Base-by-base conservation (phyloP, 1,284 basidiomycete species). In the Trichosporon sp. region DNA sequence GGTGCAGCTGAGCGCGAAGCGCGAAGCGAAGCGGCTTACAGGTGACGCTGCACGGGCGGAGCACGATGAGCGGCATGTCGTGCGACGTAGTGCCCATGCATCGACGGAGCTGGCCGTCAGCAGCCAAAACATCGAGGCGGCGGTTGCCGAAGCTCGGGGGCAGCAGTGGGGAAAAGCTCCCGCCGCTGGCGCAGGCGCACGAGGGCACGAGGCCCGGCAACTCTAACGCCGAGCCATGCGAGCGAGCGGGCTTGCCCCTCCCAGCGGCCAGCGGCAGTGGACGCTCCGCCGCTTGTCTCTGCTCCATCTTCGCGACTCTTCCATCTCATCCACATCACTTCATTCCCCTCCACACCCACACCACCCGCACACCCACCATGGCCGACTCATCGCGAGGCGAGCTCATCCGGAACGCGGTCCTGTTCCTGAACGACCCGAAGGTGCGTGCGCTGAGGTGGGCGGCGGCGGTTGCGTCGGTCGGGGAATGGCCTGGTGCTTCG, bases 341-440 rank as follows among this genome's bases (percentile, higher is more conserved):
- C 21, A 23, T 60, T 53, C 51, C 44, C 18, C 51, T 32, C 67
- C 25, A 27, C 51, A 35, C 53, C 63, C 23, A 11, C 35, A 35
- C 18, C 51, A 15, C 32, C 25, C 38, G 11, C 18, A 56, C 60
- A n/a, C n/a, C 56, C 23, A 68, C 32, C 65, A 72, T 70, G 67
- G 56, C 56, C 29, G 65, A 68, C 65, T 67, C 71, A 13, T 65
- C 66, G n/a, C 86, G 91, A 78, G 87, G 87, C 75, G 90, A 93
- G 68, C 87, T 93, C 73, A 79, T 95, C 68, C 87, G 86, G 66
- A 92, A 91, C 85, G 93, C 93, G 0, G 87, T 95, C 69, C 84
- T 87, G 0, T 95, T 95, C 81, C 87, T 95, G 62, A 85, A 86
- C 38, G 93, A 95, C 72, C 79, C 81, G 31, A 82, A 83, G 74